Conservation (phyloP, 1,139 yeast species). For the Petasospora fabianii region DNA sequence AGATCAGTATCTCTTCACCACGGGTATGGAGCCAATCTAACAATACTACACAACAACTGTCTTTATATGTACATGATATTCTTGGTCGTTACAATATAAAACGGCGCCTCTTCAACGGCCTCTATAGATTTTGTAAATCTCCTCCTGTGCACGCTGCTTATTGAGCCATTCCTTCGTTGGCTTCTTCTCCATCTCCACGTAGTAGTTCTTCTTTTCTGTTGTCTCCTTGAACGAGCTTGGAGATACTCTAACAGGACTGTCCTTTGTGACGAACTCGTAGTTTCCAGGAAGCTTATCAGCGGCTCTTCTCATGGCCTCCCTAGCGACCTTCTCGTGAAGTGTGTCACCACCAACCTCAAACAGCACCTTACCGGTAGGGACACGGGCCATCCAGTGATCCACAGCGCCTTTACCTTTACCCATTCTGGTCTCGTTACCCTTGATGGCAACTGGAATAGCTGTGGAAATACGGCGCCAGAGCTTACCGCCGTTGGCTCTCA, state of each 20-base stretch:
- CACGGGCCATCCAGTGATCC: slow-evolving; percentile 95
- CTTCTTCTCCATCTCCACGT: slow-evolving; percentile 48
- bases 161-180: slow-evolving; percentile 67
- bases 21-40: no score
- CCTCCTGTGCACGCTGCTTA: slow-evolving; percentile 45
- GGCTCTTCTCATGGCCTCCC: slow-evolving; percentile 89
- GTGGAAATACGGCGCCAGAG: slow-evolving; percentile 80
- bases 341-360: slow-evolving; percentile 73
- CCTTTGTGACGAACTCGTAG: slow-evolving; percentile 76
- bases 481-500: slow-evolving; percentile 68
- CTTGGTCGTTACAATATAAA: neutral
- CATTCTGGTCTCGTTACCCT: slow-evolving; percentile 99
- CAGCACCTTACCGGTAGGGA: slow-evolving; percentile 90
- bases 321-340: slow-evolving; percentile 85
- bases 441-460: slow-evolving; percentile 86
- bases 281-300: slow-evolving; percentile 90
- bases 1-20: neutral
- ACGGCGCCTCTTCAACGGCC: slow-evolving; percentile 42
- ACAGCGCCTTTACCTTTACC: slow-evolving; percentile 99
- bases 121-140: slow-evolving; percentile 49
- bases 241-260: slow-evolving; percentile 70
- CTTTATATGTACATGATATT: slow-evolving; percentile 7
- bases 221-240: slow-evolving; percentile 46
- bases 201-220: slow-evolving; percentile 44
- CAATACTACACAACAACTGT: neutral